These are phyloP conservation scores for Silene latifolia DNA, from an alignment of 148 eudicot genomes.

Conservation along the genomic window DNA sequence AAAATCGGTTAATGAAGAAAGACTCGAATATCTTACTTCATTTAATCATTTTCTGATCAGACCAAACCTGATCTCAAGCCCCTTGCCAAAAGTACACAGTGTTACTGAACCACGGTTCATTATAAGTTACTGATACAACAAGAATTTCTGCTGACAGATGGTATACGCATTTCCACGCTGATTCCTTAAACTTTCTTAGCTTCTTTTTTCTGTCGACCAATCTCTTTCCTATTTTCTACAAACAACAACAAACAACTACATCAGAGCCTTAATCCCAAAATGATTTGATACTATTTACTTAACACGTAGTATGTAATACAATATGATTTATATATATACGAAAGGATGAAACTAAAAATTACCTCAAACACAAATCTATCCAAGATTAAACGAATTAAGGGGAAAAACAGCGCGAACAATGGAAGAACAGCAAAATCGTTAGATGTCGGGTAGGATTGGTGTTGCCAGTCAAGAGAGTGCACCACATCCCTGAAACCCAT, in stretches of 20 bases:
- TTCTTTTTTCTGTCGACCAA: slow-evolving; percentile 51
- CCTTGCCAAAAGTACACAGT: slow-evolving; percentile 74
- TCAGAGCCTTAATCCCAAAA: neutral
- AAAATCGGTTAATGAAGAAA: neutral
- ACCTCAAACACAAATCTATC: slow-evolving; percentile 82
- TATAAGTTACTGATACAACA: slow-evolving; percentile 61
- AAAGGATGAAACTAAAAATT: too few species aligned
- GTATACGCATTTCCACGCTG: slow-evolving; percentile 90
- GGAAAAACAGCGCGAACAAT: slow-evolving; percentile 65
- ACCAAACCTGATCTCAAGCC: slow-evolving; percentile 86
- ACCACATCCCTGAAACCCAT: slow-evolving; percentile 28
- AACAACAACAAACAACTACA: slow-evolving; percentile 24
- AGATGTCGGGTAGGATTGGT: slow-evolving; percentile 62
- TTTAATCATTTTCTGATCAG: slow-evolving; percentile 70
- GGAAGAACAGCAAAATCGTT: slow-evolving; percentile 65
- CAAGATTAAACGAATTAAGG: slow-evolving; percentile 58
- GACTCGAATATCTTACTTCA: slow-evolving; percentile 43
- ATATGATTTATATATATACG: too few species aligned
- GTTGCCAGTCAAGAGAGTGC: slow-evolving; percentile 54
- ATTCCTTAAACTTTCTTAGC: slow-evolving; percentile 83
- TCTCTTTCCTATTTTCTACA: slow-evolving; percentile 69
- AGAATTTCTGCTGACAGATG: slow-evolving; percentile 81
- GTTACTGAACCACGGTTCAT: slow-evolving; percentile 80
- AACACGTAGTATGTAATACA: too few species aligned
- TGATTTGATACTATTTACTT: too few species aligned